Evolutionary conservation across 495 filamentous ascomycete species (phyloP).

Genomic region (Aspergillus haitiensis): DNA sequence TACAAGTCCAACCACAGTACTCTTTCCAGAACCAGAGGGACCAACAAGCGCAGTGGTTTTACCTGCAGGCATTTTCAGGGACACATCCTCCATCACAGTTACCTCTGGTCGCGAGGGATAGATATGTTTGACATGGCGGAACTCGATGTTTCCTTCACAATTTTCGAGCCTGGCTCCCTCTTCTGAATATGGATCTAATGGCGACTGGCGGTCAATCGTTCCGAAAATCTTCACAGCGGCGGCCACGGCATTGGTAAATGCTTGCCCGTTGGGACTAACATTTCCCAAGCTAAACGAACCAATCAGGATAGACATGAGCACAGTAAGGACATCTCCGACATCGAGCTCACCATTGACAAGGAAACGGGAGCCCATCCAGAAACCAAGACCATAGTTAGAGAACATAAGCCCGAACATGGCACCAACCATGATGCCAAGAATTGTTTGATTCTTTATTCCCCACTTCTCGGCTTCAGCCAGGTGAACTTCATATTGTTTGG

Average conservation of each 20-base stretch:
- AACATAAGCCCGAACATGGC: constrained; percentile 81
- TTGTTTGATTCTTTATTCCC: constrained; percentile 71
- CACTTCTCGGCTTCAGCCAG: constrained; percentile 70
- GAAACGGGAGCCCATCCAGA: constrained; percentile 91
- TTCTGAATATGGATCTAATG: constrained; percentile 74
- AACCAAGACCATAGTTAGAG: constrained; percentile 85
- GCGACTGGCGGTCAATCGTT: constrained; percentile 89
- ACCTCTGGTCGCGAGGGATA: constrained; percentile 93
- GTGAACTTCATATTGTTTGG: constrained; percentile 76
- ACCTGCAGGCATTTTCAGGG: constrained; percentile 74
- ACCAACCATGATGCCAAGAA: constrained; percentile 74
- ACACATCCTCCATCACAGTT: constrained; percentile 79
- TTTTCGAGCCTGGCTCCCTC: constrained; percentile 68
- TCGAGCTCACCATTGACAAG: constrained; percentile 64
- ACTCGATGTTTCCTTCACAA: constrained; percentile 74
- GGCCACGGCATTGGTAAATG: constrained; percentile 77
- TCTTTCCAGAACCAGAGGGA: constrained; percentile 86
- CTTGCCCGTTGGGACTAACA: constrained; percentile 79
- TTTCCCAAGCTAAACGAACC: constrained; percentile 90
- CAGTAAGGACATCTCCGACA: constrained; percentile 62
- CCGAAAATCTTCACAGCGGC: constrained; percentile 88
- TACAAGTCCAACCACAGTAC: constrained; percentile 86
- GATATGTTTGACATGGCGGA: constrained; percentile 84
- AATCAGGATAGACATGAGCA: constrained; percentile 86
- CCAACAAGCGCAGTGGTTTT: constrained; percentile 87